These are phyloP conservation scores for Phyllosticta paracitricarpa DNA, from an alignment of 2,329 filamentous ascomycete species.

Conservation along the genomic window DNA sequence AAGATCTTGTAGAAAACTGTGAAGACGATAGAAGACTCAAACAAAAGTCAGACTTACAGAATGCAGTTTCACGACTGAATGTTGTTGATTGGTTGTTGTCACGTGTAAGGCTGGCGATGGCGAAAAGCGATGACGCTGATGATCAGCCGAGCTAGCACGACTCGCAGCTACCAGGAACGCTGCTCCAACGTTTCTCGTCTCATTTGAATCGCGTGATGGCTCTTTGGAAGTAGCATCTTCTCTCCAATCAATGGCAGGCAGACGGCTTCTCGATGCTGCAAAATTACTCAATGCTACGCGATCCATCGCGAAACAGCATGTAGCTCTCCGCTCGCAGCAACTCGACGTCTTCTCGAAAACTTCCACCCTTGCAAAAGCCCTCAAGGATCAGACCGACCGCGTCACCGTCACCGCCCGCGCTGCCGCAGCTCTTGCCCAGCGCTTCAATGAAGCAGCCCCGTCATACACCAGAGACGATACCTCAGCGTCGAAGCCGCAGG, in stretches of 20 bases:
- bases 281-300: slow-evolving; percentile 40
- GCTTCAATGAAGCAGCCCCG: slow-evolving; percentile 44
- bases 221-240: slow-evolving; percentile 14
- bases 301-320: slow-evolving; percentile 42
- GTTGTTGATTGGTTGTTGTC: slow-evolving; percentile 7
- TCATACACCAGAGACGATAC: slow-evolving; percentile 20
- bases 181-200: neutral
- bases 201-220: slow-evolving; percentile 1
- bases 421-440: slow-evolving; percentile 47
- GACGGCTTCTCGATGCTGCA: slow-evolving; percentile 41
- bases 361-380: slow-evolving; percentile 52
- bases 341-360: slow-evolving; percentile 54
- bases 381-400: slow-evolving; percentile 52
- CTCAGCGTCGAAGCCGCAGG: slow-evolving; percentile 16
- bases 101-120: slow-evolving; percentile 4
- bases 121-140: slow-evolving; percentile 9
- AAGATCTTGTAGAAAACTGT: neutral
- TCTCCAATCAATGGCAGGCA: slow-evolving; percentile 37
- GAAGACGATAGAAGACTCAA: neutral
- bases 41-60: neutral
- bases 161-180: neutral
- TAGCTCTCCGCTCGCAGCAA: slow-evolving; percentile 49
- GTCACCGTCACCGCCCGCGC: slow-evolving; percentile 52
- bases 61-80: neutral
- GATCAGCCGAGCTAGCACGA: slow-evolving; percentile 3